Conservation (phyloP, 148 eudicot genomes). For the Rhododendron kiyosumense region DNA sequence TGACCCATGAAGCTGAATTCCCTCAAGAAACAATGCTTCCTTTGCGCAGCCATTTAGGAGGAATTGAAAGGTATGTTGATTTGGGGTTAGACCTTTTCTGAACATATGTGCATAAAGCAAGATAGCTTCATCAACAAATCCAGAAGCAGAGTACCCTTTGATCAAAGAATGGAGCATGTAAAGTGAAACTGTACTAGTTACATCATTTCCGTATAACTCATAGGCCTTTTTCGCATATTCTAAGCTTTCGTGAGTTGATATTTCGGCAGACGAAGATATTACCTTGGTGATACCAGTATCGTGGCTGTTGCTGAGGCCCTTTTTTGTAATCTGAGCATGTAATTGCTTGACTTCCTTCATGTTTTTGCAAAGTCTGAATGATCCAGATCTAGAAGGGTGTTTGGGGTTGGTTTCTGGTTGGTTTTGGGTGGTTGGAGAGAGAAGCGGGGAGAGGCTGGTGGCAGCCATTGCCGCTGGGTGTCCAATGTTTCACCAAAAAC, state of each 20-base stretch:
- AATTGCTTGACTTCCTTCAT: slow-evolving; percentile 26
- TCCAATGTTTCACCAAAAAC: not conserved
- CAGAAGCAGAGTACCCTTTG: too few species aligned
- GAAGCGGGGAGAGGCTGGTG: not conserved
- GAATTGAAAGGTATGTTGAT: slow-evolving; percentile 29
- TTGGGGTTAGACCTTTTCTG: slow-evolving; percentile 18
- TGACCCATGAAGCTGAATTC: slow-evolving; percentile 28
- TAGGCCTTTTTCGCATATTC: too few species aligned
- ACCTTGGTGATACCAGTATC: not conserved
- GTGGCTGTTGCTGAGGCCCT: slow-evolving; percentile 8
- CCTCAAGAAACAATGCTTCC: slow-evolving; percentile 14
- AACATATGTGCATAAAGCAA: not conserved
- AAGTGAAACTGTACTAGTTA: too few species aligned
- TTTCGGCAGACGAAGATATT: slow-evolving; percentile 3
- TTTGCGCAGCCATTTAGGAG: slow-evolving; percentile 31
- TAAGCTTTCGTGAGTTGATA: too few species aligned
- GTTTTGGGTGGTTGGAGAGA: slow-evolving; percentile 12
- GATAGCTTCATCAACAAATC: too few species aligned
- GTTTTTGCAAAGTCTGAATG: slow-evolving; percentile 24
- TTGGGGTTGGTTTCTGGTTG: slow-evolving; percentile 2
- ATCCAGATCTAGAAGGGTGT: slow-evolving; percentile 6
- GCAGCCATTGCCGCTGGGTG: not conserved
- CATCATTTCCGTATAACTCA: too few species aligned
- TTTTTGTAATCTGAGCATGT: slow-evolving; percentile 28
- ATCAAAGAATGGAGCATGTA: too few species aligned